Evolutionary conservation across 306 rosid genomes (phyloP).

Genomic region (Trichosanthes truncata): DNA sequence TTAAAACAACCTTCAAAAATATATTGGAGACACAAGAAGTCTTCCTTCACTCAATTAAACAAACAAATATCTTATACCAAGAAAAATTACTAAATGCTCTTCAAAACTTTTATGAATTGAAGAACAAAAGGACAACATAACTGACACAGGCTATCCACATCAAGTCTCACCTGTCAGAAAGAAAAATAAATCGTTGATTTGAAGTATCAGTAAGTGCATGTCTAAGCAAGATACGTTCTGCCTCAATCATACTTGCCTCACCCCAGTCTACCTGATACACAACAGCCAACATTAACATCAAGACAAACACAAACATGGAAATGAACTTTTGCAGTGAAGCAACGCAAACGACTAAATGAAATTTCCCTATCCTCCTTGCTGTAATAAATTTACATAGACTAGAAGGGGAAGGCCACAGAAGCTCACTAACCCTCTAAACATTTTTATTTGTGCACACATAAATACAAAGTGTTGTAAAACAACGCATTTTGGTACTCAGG

Average conservation of each 20-base stretch:
- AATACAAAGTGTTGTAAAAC: background rate
- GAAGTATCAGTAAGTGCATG: conserved; percentile 78
- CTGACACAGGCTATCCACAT: background rate
- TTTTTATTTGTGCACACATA: background rate
- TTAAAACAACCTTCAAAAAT: background rate
- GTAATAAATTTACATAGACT: background rate
- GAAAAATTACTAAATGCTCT: background rate
- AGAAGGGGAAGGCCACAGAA: background rate
- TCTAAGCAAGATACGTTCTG: conserved; percentile 74
- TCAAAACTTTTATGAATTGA: background rate
- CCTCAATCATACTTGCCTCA: conserved; percentile 91
- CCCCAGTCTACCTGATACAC: conserved; percentile 95
- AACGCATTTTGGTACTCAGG: background rate
- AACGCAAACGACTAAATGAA: background rate
- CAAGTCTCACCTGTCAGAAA: conserved; percentile 92
- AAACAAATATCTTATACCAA: background rate
- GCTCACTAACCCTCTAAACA: background rate
- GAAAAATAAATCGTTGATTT: conserved; percentile 87
- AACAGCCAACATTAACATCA: conserved; percentile 19
- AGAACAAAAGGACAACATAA: background rate
- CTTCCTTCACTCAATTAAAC: background rate
- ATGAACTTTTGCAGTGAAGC: background rate
- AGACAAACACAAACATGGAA: background rate
- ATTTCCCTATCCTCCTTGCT: background rate
- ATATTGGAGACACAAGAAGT: background rate